Base-by-base conservation (phyloP, 208 protist genomes). In the Leishmania guyanensis region DNA sequence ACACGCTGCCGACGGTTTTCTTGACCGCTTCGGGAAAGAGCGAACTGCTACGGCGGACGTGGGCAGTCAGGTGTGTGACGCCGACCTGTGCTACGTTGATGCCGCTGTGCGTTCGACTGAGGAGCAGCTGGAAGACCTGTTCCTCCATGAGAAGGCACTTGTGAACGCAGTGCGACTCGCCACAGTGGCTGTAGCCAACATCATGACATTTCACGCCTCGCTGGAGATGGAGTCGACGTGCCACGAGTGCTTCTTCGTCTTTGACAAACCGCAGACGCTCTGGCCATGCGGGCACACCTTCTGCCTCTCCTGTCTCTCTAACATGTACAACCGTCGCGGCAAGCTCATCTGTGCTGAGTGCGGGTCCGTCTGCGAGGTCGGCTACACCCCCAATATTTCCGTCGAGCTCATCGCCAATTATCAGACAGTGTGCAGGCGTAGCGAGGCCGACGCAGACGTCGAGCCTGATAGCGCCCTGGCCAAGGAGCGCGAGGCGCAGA, bases 271-370 rank as follows among this genome's bases (percentile, higher is more conserved):
- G 12, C 91, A 92, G 64, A 96, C 93, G 46, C 79, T 97, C 43
- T 97, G 94, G 92, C 94, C 94, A 12, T 97, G 94, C 80, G 94
- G 94, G 26, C 94, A 97, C 91, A 95, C 93, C 29, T 97, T 97
- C 75, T 97, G 94, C 71, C 85, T 92, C 68, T 79, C 84, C 3
- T 97, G 94, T 76, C 86, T 97, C 72, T 54, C 88, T 20, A 85
- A 86, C 53, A 93, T 97, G 92, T 94, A 94, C 86, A 93, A 94
- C 80, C 64, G 79, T n/a, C 78, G 81, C 39, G 92, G 90, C 17
- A 92, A 97, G 69, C 80, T 97, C n/a, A 88, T 97, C 79, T 97
- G 94, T 76, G 84, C 89, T 66, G 92, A 97, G 86, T 97, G 94
- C 81, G 91, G 92, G 65, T 94, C 94, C 16, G 56, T 93, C 6